Evolutionary conservation across 2,329 filamentous ascomycete species (phyloP).

Genomic region (Aureobasidium namibiae): DNA sequence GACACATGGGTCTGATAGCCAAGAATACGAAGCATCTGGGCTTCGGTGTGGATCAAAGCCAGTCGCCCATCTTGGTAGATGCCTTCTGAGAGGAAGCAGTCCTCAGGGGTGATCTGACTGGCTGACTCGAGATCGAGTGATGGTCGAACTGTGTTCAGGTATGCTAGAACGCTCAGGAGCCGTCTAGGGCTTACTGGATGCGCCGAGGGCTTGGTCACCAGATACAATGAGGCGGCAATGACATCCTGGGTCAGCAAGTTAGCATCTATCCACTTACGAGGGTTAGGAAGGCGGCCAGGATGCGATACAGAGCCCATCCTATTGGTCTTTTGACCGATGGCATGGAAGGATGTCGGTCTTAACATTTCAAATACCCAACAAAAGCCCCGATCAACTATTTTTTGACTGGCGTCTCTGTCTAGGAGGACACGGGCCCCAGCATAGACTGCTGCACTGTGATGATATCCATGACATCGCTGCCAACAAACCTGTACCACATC

Average conservation of each 20-base stretch:
- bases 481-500: background rate
- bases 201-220: slow-evolving; percentile 74
- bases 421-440: background rate
- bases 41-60: slow-evolving; percentile 65
- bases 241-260: slow-evolving; percentile 51
- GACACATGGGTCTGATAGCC: slow-evolving; percentile 79
- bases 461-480: background rate
- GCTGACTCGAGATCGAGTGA: slow-evolving; percentile 21
- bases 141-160: slow-evolving; percentile 59
- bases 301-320: background rate
- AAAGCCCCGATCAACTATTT: background rate
- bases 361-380: background rate
- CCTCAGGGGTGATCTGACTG: background rate
- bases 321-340: background rate
- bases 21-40: slow-evolving; percentile 64
- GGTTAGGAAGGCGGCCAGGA: background rate
- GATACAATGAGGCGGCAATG: slow-evolving; percentile 73
- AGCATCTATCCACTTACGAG: background rate
- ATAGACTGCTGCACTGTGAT: background rate
- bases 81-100: slow-evolving; percentile 48
- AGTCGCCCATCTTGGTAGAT: slow-evolving; percentile 58
- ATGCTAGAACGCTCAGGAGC: slow-evolving; percentile 75
- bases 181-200: slow-evolving; percentile 69
- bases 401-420: background rate
- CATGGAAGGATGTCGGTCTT: background rate